Conservation (phyloP, 2,329 filamentous ascomycete species). For the Penicillium italicum region DNA sequence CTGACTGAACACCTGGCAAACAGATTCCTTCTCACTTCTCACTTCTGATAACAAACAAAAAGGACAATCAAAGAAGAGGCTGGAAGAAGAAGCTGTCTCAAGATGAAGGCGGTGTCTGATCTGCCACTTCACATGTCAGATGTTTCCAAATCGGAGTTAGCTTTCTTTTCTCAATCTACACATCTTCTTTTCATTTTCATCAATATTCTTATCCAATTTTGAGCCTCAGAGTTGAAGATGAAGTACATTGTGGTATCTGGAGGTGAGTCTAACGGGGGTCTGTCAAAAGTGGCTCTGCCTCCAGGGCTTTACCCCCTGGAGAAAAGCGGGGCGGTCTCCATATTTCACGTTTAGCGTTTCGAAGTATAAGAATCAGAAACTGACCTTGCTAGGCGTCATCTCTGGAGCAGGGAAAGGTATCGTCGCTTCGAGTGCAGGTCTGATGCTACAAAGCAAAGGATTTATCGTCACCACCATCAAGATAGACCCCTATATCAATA, state of each 20-base stretch:
- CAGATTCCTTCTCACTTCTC: background rate
- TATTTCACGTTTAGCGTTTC: background rate
- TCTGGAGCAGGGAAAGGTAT: conserved; percentile 59
- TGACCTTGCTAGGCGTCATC: conserved; percentile 40
- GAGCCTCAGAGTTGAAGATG: conserved; percentile 50
- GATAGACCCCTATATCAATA: conserved; percentile 67
- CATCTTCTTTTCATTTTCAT: background rate
- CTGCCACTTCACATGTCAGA: background rate
- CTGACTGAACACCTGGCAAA: no score
- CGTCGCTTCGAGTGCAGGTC: conserved; percentile 54
- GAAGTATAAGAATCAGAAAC: background rate
- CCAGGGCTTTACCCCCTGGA: background rate
- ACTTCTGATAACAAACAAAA: background rate
- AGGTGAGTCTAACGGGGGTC: conserved; percentile 50
- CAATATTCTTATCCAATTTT: background rate
- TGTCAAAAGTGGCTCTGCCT: background rate
- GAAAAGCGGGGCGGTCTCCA: conserved; percentile 1
- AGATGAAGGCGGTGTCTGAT: background rate
- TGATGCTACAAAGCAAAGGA: conserved; percentile 31
- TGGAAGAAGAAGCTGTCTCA: background rate
- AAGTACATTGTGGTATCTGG: conserved; percentile 79
- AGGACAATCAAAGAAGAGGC: background rate
- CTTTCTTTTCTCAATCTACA: background rate
- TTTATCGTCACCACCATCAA: conserved; percentile 32
- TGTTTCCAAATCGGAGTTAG: background rate